Percentiles rank a stretch among this genome's conserved stretches.
Conservation (phyloP, 345 rosid species). For the Camelina neglecta region DNA sequence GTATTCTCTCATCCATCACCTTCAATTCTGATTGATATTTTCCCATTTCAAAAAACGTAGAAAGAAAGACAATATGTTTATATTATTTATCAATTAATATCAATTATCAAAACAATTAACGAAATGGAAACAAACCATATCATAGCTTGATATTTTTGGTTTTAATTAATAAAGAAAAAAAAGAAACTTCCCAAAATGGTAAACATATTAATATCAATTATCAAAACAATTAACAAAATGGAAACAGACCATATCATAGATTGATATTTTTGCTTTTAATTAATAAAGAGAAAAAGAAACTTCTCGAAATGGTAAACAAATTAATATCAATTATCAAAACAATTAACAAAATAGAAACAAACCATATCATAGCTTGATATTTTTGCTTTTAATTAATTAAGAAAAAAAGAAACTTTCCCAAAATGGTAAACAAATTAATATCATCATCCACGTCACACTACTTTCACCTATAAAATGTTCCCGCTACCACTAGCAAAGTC, state of each 20-base stretch:
- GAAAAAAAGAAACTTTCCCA: conserved; percentile 8
- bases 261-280: not conserved
- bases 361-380: not conserved
- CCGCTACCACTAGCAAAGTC: conserved; percentile 38
- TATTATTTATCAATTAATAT: too few relatives aligned
- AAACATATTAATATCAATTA: conserved; percentile 16
- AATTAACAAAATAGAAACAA: not conserved
- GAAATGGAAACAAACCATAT: not conserved
- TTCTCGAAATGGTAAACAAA: too few relatives aligned
- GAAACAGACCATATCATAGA: too few relatives aligned
- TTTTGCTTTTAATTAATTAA: not conserved
- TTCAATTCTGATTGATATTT: not conserved
- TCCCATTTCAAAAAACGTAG: not conserved
- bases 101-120: too few relatives aligned
- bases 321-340: too few relatives aligned
- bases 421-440: not conserved
- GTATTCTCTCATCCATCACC: conserved; percentile 11
- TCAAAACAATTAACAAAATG: too few relatives aligned
- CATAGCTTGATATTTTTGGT: not conserved
- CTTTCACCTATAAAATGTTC: conserved; percentile 35
- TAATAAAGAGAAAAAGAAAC: too few relatives aligned
- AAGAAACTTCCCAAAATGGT: not conserved
- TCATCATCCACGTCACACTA: conserved; percentile 39
- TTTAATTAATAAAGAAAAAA: conserved; percentile 3
- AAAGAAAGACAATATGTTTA: too few relatives aligned